These are phyloP conservation scores for Aaosphaeria arxii DNA, from an alignment of 2,329 filamentous ascomycete species.

Conservation along the genomic window DNA sequence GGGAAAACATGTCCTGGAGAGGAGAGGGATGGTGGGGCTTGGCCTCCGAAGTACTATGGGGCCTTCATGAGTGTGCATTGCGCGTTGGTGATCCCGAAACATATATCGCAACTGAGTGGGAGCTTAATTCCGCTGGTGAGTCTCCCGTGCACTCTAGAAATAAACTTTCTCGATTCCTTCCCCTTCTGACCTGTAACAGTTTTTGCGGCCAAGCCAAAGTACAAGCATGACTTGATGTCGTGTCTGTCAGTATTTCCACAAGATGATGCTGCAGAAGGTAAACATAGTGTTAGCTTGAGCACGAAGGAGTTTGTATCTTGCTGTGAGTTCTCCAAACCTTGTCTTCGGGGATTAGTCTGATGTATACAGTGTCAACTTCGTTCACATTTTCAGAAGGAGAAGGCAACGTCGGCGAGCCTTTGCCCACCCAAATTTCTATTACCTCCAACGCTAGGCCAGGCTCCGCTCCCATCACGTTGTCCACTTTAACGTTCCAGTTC, in stretches of 20 bases:
- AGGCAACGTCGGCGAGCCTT: conserved; percentile 58
- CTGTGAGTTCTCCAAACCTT: conserved; percentile 27
- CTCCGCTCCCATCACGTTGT: conserved; percentile 47
- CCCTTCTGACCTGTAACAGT: conserved; percentile 10
- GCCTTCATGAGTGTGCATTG: conserved; percentile 53
- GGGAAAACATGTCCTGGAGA: conserved; percentile 58
- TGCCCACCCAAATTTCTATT: conserved; percentile 56
- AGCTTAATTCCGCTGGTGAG: conserved; percentile 44
- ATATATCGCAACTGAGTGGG: conserved; percentile 56
- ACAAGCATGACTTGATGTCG: conserved; percentile 46
- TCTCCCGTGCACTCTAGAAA: not conserved
- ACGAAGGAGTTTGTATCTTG: conserved; percentile 49
- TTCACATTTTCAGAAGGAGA: conserved; percentile 54
- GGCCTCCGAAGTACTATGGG: conserved; percentile 53
- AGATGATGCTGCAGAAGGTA: conserved; percentile 29
- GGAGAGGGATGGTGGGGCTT: conserved; percentile 58
- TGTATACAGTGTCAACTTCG: conserved; percentile 42
- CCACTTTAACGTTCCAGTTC: conserved; percentile 51
- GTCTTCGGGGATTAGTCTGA: conserved; percentile 12
- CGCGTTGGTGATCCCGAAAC: conserved; percentile 46
- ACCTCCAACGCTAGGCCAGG: conserved; percentile 46
- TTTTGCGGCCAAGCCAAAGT: conserved; percentile 28
- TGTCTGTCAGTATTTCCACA: conserved; percentile 41
- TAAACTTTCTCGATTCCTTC: too few relatives aligned
- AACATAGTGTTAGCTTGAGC: conserved; percentile 46